Evolutionary conservation across 2,329 filamentous ascomycete species (phyloP).

Genomic region (Whalleya microplaca): DNA sequence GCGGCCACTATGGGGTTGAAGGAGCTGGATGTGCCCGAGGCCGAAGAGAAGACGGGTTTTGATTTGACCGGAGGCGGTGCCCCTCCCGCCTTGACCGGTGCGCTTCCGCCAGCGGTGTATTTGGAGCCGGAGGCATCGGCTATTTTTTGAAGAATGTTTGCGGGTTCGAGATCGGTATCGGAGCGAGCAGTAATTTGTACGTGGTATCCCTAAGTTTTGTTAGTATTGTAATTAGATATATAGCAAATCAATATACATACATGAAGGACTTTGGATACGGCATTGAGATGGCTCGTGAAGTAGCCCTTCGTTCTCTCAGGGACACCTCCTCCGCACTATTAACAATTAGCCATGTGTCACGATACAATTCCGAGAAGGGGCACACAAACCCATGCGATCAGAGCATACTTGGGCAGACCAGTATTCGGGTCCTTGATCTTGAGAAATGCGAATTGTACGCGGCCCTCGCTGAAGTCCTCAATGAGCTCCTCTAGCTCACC

Average conservation of each 20-base stretch:
- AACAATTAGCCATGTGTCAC: conserved; percentile 3
- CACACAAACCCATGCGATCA: conserved; percentile 78
- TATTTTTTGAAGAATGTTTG: conserved; percentile 89
- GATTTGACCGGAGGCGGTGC: conserved; percentile 76
- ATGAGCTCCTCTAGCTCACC: conserved; percentile 88
- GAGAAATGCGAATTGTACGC: conserved; percentile 94
- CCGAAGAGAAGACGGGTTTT: conserved; percentile 91
- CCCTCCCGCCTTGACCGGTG: conserved; percentile 53
- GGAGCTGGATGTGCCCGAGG: conserved; percentile 52
- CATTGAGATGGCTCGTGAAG: conserved; percentile 90
- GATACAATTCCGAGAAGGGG: background rate
- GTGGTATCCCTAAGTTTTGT: conserved; percentile 73
- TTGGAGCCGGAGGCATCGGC: conserved; percentile 93
- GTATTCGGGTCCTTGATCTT: conserved; percentile 97
- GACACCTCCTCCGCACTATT: conserved; percentile 86
- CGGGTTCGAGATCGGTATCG: conserved; percentile 83
- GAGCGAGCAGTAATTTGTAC: conserved; percentile 96
- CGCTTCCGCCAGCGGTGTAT: conserved; percentile 74
- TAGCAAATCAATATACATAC: conserved; percentile 20
- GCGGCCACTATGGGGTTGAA: conserved; percentile 73
- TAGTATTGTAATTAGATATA: conserved; percentile 14
- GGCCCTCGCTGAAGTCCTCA: conserved; percentile 95
- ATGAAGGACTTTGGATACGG: conserved; percentile 90
- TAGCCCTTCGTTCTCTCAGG: conserved; percentile 99
- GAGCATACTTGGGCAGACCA: conserved; percentile 82